Evolutionary conservation across 495 filamentous ascomycete species (phyloP).

Genomic region (Talaromyces borbonicus): DNA sequence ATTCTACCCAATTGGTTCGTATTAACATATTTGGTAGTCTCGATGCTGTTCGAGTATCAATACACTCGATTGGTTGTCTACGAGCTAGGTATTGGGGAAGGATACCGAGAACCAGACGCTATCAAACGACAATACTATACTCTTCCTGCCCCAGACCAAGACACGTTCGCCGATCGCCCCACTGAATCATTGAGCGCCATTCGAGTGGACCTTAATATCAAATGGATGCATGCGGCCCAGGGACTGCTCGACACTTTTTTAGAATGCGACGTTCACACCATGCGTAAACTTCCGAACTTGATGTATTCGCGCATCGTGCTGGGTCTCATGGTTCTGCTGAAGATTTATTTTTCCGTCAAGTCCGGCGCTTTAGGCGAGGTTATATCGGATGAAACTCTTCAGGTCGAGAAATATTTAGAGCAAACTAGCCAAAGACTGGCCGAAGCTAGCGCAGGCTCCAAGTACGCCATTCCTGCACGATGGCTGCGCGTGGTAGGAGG

Average conservation of each 20-base stretch:
- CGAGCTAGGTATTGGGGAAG: conserved; percentile 40
- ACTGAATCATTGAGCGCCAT: conserved; percentile 27
- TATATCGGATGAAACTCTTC: conserved; percentile 30
- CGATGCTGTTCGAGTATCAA: conserved; percentile 38
- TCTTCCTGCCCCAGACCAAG: conserved; percentile 27
- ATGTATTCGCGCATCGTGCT: conserved; percentile 35
- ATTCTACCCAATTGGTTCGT: too few species aligned
- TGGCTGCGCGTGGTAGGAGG: conserved; percentile 29
- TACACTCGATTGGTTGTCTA: conserved; percentile 38
- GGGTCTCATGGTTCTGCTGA: conserved; percentile 37
- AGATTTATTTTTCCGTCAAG: conserved; percentile 39
- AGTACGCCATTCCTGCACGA: conserved; percentile 29
- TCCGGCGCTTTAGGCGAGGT: conserved; percentile 34
- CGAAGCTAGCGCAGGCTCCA: conserved; percentile 28
- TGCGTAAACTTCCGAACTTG: conserved; percentile 37
- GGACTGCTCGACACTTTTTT: conserved; percentile 37
- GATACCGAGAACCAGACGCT: conserved; percentile 40
- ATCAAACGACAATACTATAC: conserved; percentile 29
- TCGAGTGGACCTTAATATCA: conserved; percentile 39
- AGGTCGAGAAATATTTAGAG: conserved; percentile 36
- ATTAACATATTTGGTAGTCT: conserved; percentile 14
- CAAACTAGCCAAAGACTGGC: conserved; percentile 25
- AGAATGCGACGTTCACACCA: conserved; percentile 24
- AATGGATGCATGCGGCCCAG: conserved; percentile 40
- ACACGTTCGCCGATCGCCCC: conserved; percentile 13